Percentiles rank a stretch among this genome's conserved stretches.
phyloP scores from a whole-genome alignment of 257 asterid genomes.

The Euphrasia confusa region DNA sequence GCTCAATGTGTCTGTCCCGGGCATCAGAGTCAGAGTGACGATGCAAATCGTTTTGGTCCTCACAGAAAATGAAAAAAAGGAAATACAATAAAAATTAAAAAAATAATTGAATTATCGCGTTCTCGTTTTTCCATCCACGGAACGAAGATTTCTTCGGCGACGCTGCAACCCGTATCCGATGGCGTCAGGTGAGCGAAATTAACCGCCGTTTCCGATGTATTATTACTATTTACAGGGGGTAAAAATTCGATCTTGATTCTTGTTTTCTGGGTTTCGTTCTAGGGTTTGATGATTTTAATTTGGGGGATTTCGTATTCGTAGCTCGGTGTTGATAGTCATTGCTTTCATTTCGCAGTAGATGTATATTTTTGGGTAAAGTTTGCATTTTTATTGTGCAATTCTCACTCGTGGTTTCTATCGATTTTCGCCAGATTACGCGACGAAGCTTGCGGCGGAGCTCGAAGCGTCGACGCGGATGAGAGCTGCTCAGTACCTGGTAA shows the following conservation, averaged over 20 bases:
- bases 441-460: slow-evolving; percentile 55
- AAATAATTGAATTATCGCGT: too few relatives aligned
- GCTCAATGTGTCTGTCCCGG: neutral
- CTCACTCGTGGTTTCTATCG: neutral
- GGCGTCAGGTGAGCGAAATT: slow-evolving; percentile 38
- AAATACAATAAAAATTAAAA: neutral
- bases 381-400: neutral
- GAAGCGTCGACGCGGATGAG: slow-evolving; percentile 68
- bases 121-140: slow-evolving; percentile 6
- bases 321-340: neutral
- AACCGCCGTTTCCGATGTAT: neutral
- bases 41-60: too few relatives aligned
- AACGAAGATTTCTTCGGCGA: slow-evolving; percentile 13
- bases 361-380: neutral
- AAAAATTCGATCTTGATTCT: slow-evolving; percentile 7
- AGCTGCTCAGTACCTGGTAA: slow-evolving; percentile 66
- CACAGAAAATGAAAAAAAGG: neutral
- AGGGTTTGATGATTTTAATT: neutral
- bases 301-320: neutral
- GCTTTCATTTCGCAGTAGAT: neutral
- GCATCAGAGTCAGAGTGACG: neutral
- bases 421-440: slow-evolving; percentile 40
- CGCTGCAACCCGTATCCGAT: slow-evolving; percentile 18
- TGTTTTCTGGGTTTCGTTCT: slow-evolving; percentile 15
- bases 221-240: neutral